Base-by-base conservation (phyloP, 2,329 filamentous ascomycete species). In the Emmonsiellopsis sp. region DNA sequence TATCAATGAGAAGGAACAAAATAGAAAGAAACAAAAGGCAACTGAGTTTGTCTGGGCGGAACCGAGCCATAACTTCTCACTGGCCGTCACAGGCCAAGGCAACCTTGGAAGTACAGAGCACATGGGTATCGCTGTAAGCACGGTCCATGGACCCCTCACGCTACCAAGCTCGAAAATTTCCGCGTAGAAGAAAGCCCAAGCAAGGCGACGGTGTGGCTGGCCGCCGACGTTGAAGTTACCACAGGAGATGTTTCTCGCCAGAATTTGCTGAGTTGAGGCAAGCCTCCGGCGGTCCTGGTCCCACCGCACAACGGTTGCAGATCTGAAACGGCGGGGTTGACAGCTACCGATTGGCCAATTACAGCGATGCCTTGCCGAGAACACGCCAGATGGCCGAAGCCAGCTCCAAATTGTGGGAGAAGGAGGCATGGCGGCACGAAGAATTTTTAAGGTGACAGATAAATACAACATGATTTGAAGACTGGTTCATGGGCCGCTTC, bases 231-330 rank as follows among this genome's bases (percentile, higher is more conserved):
- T 27, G 21, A 27, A 27, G 21, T 27, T 3, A 27, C 21, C 21
- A 27, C 21, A 5, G 21, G 21, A 3, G 21, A 27, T 5, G 21
- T 27, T 27, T 27, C 21, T 59, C 57, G 57, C 57, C 57, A 56
- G 57, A 58, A 51, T 59, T 59, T 59, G 54, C 57, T 59, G 34
- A 56, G 57, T 59, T 59, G 53, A 59, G 57, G 49, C 58, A 58
- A 53, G 53, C 14, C 40, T 49, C 47, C 39, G 43, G 3, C 21
- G 21, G 42, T 37, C 40, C 49, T 51, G 49, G 49, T 51, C 49
- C 42, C 27, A 43, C 32, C 11, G 13, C 36, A 10, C 33, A 44
- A 21, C n/a, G 39, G 31, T n/a, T 39, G 49, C 50, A 52, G 50
- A 52, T 52, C 50, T 52, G 50, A 52, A 52, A 52, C 50, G 50